phyloP scores from a whole-genome alignment of 345 rosid genomes.

The Euclidium syriacum region DNA sequence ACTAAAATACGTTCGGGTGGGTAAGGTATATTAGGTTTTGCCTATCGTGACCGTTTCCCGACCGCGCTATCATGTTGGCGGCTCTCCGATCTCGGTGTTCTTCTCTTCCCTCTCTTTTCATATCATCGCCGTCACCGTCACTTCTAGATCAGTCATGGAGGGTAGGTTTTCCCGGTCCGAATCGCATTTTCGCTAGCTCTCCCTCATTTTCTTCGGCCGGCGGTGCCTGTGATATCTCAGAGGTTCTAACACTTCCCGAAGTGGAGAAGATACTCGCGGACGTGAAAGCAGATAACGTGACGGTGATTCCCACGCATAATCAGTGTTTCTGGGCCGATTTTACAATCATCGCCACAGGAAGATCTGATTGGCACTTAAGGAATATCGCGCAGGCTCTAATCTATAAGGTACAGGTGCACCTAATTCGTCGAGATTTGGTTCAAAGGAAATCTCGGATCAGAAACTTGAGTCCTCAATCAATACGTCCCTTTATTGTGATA shows the following conservation, averaged over 20 bases:
- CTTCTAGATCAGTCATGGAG: conserved; percentile 15
- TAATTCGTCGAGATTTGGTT: background rate
- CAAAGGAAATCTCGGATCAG: background rate
- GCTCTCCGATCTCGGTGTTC: conserved; percentile 30
- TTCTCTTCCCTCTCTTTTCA: background rate
- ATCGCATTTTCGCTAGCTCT: conserved; percentile 17
- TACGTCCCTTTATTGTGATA: background rate
- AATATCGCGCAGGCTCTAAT: conserved; percentile 83
- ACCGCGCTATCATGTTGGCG: conserved; percentile 24
- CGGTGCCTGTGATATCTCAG: conserved; percentile 6
- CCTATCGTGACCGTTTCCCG: background rate
- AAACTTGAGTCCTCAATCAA: background rate
- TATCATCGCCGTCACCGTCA: background rate
- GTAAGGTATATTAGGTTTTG: conserved; percentile 5
- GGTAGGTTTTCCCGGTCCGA: conserved; percentile 4
- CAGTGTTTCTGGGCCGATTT: conserved; percentile 65
- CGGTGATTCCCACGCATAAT: conserved; percentile 51
- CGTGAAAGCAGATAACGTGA: conserved; percentile 75
- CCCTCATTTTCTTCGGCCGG: background rate
- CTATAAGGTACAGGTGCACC: conserved; percentile 41
- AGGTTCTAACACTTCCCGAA: conserved; percentile 19
- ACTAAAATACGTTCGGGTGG: no score
- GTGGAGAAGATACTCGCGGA: conserved; percentile 76
- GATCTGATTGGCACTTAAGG: conserved; percentile 86
- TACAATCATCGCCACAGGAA: conserved; percentile 80